Conservation (phyloP, 2,329 filamentous ascomycete species). For the Fonsecaea monophora region DNA sequence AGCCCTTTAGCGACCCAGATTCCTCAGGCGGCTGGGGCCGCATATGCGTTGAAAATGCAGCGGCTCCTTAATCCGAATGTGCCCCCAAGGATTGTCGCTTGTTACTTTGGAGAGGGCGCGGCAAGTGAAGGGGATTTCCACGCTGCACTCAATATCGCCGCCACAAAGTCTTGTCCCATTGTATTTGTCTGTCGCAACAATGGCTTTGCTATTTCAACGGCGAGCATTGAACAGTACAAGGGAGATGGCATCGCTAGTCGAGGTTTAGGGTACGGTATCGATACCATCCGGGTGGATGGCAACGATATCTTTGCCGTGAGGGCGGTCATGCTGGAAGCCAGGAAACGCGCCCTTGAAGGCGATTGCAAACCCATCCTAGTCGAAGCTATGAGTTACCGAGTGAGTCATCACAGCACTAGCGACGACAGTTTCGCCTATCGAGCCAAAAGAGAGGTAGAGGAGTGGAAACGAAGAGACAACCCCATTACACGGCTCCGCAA, state of each 20-base stretch:
- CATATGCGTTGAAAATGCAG: conserved; percentile 86
- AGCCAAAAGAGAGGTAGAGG: conserved; percentile 88
- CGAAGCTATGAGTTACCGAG: conserved; percentile 98
- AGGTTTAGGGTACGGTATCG: conserved; percentile 90
- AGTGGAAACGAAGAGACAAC: conserved; percentile 91
- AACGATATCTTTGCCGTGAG: conserved; percentile 91
- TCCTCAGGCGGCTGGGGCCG: conserved; percentile 84
- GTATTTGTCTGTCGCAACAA: conserved; percentile 94
- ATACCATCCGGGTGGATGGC: conserved; percentile 90
- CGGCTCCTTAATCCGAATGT: conserved; percentile 72
- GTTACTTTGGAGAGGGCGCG: conserved; percentile 90
- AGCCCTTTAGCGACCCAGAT: conserved; percentile 88
- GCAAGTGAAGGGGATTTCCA: conserved; percentile 93
- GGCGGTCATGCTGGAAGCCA: conserved; percentile 77
- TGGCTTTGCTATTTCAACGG: conserved; percentile 88
- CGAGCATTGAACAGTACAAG: conserved; percentile 87
- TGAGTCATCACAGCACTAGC: conserved; percentile 94
- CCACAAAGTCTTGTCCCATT: conserved; percentile 83
- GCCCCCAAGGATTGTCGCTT: conserved; percentile 73
- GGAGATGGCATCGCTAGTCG: conserved; percentile 89
- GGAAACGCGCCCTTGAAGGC: conserved; percentile 76
- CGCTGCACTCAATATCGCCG: conserved; percentile 87
- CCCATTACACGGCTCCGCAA: conserved; percentile 84
- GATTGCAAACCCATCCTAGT: conserved; percentile 85
- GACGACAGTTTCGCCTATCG: conserved; percentile 98